phyloP scores from a whole-genome alignment of 768 basidiomycete genomes.

The Mycena polygramma region DNA sequence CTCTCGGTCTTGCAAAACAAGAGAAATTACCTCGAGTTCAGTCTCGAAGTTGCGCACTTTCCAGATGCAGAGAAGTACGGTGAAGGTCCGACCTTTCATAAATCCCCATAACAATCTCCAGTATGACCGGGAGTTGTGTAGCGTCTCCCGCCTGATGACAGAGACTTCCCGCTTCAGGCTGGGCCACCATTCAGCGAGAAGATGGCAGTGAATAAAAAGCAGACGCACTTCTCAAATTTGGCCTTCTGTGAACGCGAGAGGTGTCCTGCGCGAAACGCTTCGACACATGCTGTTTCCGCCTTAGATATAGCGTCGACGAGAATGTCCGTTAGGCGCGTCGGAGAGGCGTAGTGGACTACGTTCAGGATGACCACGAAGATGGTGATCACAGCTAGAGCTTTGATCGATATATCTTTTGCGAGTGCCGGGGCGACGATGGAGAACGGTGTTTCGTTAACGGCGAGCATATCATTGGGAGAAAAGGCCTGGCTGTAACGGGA shows the following conservation, averaged over 20 bases:
- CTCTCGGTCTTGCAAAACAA: no score
- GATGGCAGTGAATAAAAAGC: not conserved
- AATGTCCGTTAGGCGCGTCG: not conserved
- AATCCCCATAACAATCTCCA: not conserved
- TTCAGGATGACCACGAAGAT: not conserved
- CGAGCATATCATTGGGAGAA: no score
- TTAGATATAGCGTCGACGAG: not conserved
- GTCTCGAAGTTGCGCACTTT: constrained; percentile 1
- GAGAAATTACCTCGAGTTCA: not conserved
- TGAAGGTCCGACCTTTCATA: not conserved
- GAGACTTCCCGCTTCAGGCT: constrained; percentile 17
- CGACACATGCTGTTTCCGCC: not conserved
- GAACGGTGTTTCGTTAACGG: not conserved
- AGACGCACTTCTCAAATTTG: not conserved
- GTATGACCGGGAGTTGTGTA: not conserved
- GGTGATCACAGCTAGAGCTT: not conserved
- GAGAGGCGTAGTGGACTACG: not conserved
- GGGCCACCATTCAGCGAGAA: no score
- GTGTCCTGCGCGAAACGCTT: no score
- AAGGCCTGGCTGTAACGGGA: no score
- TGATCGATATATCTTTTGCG: not conserved
- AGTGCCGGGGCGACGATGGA: no score
- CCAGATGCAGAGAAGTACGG: not conserved
- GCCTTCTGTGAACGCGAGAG: no score
- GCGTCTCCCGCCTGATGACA: not conserved